phyloP scores from a whole-genome alignment of 179 eudicot species.

The Beta corolliflora region DNA sequence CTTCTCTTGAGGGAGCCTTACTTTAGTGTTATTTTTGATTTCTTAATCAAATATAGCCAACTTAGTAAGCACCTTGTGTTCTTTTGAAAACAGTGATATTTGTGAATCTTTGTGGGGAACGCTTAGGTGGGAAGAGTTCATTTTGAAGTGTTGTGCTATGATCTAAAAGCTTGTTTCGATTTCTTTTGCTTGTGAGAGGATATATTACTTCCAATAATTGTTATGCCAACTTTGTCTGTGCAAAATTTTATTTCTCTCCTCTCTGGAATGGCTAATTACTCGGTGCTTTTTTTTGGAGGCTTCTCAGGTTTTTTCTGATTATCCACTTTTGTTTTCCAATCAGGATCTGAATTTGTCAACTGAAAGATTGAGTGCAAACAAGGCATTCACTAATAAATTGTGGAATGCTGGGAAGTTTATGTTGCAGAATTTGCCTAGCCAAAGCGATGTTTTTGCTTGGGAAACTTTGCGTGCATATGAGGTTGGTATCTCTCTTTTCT shows the following conservation, averaged over 20 bases:
- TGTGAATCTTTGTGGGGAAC: not conserved
- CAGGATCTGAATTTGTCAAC: slow-evolving; percentile 95
- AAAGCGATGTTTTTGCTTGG: slow-evolving; percentile 69
- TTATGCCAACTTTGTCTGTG: not conserved
- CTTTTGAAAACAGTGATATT: not conserved
- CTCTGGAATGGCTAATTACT: not conserved
- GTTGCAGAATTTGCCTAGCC: slow-evolving; percentile 81
- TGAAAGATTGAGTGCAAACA: slow-evolving; percentile 91
- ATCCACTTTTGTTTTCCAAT: slow-evolving; percentile 13
- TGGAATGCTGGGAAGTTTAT: slow-evolving; percentile 99
- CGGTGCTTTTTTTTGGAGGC: not conserved
- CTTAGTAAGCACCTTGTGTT: not conserved
- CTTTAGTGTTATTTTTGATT: not conserved
- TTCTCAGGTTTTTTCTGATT: not conserved
- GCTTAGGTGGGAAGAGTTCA: not conserved
- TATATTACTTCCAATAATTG: no score
- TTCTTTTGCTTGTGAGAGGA: no score
- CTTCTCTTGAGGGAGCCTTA: not conserved
- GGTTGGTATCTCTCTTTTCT: slow-evolving; percentile 43
- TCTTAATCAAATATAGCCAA: not conserved
- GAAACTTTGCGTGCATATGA: slow-evolving; percentile 57
- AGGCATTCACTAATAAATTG: slow-evolving; percentile 95
- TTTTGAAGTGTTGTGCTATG: not conserved
- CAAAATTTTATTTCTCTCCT: no score
- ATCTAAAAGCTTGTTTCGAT: not conserved